A percentile compares a stretch with the other conserved stretches of the same genome.
These are phyloP conservation scores for Irpex sp. DNA, from an alignment of 1,284 basidiomycete species.

Conservation along the genomic window DNA sequence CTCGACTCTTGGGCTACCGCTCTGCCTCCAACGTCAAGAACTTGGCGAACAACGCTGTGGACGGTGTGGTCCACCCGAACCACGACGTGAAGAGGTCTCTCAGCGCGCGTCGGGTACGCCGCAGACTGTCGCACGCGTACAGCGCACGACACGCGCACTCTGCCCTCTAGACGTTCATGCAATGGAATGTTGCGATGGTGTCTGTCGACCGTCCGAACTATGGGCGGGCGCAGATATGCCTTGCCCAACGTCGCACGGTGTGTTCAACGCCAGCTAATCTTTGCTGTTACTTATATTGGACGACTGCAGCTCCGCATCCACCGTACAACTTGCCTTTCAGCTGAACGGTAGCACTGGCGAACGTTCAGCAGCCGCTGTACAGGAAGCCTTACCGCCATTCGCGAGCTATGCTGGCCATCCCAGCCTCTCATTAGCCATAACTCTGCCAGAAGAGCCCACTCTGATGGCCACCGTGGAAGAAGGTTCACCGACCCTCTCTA, in stretches of 20 bases:
- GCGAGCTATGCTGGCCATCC: background rate
- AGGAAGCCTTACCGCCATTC: background rate
- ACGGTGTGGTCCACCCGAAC: background rate
- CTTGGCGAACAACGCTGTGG: background rate
- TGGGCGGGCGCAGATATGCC: conserved; percentile 25
- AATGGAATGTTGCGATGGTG: conserved; percentile 53
- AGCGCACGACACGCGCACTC: conserved; percentile 8
- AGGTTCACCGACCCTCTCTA: background rate
- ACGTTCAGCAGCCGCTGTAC: background rate
- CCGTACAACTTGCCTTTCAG: conserved; percentile 8
- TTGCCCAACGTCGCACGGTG: conserved; percentile 11
- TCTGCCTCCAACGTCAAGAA: background rate
- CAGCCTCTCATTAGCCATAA: background rate
- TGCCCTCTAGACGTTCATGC: conserved; percentile 25
- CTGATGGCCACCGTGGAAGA: background rate
- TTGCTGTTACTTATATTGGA: background rate
- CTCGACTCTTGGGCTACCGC: background rate
- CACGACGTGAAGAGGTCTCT: background rate
- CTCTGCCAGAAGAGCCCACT: background rate
- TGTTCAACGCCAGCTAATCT: background rate
- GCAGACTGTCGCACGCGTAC: conserved; percentile 6
- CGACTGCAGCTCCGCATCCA: conserved; percentile 4
- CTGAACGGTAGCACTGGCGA: background rate
- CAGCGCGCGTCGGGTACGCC: background rate
- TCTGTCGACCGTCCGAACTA: conserved; percentile 33